Percentiles rank a stretch among this genome's conserved stretches.
These are phyloP conservation scores for Pyricularia pennisetigena DNA, from an alignment of 2,329 filamentous ascomycete species.

Conservation along the genomic window DNA sequence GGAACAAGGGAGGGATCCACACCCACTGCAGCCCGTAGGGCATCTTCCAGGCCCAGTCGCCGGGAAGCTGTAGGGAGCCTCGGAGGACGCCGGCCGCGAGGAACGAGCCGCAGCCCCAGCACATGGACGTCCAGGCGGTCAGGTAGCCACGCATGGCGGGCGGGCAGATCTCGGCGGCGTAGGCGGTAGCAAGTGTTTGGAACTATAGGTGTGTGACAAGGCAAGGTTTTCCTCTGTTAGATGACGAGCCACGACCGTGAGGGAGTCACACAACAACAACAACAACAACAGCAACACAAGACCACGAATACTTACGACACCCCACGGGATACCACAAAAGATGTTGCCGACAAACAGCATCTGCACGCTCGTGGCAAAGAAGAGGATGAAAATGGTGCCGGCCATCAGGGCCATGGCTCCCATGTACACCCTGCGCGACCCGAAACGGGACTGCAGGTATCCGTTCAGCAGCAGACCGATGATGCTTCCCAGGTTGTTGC, in stretches of 20 bases:
- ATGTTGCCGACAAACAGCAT: slow-evolving; percentile 52
- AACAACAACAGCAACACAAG: no score
- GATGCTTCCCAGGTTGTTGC: slow-evolving; percentile 32
- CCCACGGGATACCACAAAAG: slow-evolving; percentile 50
- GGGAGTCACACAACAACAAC: no score
- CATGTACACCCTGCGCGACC: slow-evolving; percentile 33
- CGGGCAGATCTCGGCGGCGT: slow-evolving; percentile 52
- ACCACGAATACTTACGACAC: slow-evolving; percentile 26
- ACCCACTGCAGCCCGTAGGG: slow-evolving; percentile 41
- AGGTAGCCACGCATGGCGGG: slow-evolving; percentile 45
- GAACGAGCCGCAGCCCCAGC: slow-evolving; percentile 53
- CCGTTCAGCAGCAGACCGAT: slow-evolving; percentile 39
- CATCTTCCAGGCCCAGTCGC: slow-evolving; percentile 39
- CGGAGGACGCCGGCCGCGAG: slow-evolving; percentile 38
- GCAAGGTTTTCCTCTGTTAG: neutral
- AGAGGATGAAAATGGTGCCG: slow-evolving; percentile 47
- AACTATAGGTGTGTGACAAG: slow-evolving; percentile 20
- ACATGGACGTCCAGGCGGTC: slow-evolving; percentile 51
- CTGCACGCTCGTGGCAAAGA: slow-evolving; percentile 46
- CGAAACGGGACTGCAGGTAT: slow-evolving; percentile 34
- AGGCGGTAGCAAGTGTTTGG: slow-evolving; percentile 47
- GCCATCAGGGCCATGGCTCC: slow-evolving; percentile 26
- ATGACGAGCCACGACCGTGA: neutral
- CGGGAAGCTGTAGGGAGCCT: slow-evolving; percentile 26
- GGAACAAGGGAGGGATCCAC: slow-evolving; percentile 33